Percentiles rank a stretch among this genome's conserved stretches.
These are phyloP conservation scores for Sicyos baderoa DNA, from an alignment of 306 rosid genomes.

Conservation along the genomic window DNA sequence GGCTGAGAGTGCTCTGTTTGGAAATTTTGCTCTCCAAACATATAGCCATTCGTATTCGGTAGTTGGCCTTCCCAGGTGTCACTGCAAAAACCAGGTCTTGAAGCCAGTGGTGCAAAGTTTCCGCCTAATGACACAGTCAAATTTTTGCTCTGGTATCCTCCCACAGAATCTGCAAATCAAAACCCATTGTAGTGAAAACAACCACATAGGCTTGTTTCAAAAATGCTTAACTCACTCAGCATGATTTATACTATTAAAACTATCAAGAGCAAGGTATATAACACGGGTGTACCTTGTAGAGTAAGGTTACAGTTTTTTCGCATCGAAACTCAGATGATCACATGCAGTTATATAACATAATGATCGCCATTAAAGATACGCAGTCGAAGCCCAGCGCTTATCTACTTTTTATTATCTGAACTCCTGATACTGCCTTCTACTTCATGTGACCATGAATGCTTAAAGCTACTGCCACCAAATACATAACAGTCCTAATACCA, in stretches of 20 bases:
- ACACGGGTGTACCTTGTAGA: constrained; percentile 14
- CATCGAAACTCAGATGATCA: constrained; percentile 17
- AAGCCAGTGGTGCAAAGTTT: constrained; percentile 26
- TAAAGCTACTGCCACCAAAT: constrained; percentile 12
- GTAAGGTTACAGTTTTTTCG: constrained; percentile 20
- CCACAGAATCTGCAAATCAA: constrained; percentile 29
- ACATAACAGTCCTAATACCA: not conserved
- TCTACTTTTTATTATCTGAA: not conserved
- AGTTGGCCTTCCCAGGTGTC: constrained; percentile 19
- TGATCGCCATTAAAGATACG: constrained; percentile 16
- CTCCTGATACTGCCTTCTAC: not conserved
- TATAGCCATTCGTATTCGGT: constrained; percentile 33
- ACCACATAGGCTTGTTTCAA: constrained; percentile 6
- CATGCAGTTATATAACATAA: constrained; percentile 6
- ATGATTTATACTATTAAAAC: not conserved
- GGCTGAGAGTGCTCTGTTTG: constrained; percentile 27
- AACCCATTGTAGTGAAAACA: constrained; percentile 17
- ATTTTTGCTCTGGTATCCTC: constrained; percentile 24
- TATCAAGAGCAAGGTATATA: constrained; percentile 6
- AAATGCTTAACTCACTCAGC: not conserved
- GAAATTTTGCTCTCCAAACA: constrained; percentile 33
- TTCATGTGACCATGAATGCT: constrained; percentile 7
- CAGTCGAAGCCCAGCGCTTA: constrained; percentile 14
- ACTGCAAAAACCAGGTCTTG: constrained; percentile 26
- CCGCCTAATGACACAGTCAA: constrained; percentile 21